Base-by-base conservation (phyloP, 805 yeast species). In the Cyberlindnera lachancei region DNA sequence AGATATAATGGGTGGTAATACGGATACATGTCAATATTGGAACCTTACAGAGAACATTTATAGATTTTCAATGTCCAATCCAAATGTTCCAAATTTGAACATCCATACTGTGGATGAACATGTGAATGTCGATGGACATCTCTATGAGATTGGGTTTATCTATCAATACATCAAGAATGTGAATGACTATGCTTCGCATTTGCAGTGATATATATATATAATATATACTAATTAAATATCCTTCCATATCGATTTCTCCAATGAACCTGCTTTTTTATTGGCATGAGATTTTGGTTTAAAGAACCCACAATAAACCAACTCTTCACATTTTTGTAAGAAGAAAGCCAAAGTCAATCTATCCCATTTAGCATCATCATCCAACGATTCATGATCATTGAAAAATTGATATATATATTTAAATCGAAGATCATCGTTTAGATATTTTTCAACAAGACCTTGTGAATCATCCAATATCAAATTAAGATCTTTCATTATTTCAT, bases 191-290 rank as follows among this genome's bases (percentile, higher is more conserved):
- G 38, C 34, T 5, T 27, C 31, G 18, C 13, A 27, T n/a, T n/a
- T 7, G 9, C 13, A 27, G 18, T 10, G 20, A 10, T 11, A 14
- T 15, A n/a, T n/a, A n/a, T n/a, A n/a, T n/a, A n/a, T n/a, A n/a
- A n/a, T n/a, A n/a, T 15, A 24, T 24, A 15, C 13, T 24, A 24
- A 6, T 27, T 23, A 78, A 12, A 81, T 53, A 18, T 75, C 84
- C 45, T 68, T 78, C 92, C 92, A 83, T 5, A 75, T 54, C 12
- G 75, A 63, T 47, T 80, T 84, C 44, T 83, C 90, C 25, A 83
- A 61, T 34, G 68, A 63, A 44, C 82, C 87, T 19, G 73, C 71
- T 52, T 75, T 76, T 12, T 76, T 57, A 42, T 64, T 66, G 16
- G 61, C 59, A 8, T 12, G n/a, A 2, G 26, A 17, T 17, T 23